phyloP scores from a whole-genome alignment of 176 grass and related monocot genomes.

The Tillandsia fasciculata region DNA sequence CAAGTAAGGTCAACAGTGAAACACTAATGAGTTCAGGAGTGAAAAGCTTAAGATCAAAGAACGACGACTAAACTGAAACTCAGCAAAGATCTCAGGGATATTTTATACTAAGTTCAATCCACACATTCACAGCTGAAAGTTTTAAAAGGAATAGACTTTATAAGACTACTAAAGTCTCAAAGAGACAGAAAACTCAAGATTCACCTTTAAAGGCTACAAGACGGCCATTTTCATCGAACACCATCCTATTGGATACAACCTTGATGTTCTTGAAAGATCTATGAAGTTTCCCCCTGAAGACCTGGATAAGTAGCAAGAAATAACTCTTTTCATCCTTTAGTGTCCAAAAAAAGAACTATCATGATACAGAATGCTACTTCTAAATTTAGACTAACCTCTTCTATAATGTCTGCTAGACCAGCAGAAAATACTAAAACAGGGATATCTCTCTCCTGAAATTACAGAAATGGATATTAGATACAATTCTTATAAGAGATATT shows the following conservation, averaged over 20 bases:
- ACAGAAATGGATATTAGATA: constrained; percentile 6
- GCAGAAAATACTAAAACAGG: constrained; percentile 90
- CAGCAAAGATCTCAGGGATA: no score
- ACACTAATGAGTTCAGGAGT: no score
- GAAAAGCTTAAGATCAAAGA: no score
- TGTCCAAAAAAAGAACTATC: not conserved
- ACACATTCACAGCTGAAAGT: no score
- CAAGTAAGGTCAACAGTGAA: no score
- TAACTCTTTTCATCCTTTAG: not conserved
- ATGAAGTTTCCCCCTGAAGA: constrained; percentile 79
- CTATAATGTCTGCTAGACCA: constrained; percentile 92
- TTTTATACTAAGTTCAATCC: no score
- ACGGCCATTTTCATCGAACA: constrained; percentile 60
- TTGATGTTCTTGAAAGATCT: constrained; percentile 85
- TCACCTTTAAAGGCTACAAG: constrained; percentile 94
- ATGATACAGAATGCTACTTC: not conserved
- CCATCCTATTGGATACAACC: constrained; percentile 91
- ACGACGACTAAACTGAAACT: no score
- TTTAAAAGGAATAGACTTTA: no score
- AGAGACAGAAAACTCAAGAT: constrained; percentile 10
- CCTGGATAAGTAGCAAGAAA: constrained; percentile 29
- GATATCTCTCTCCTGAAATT: constrained; percentile 67
- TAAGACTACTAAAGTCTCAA: not conserved
- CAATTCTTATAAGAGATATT: not conserved
- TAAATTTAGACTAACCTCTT: constrained; percentile 49